Evolutionary conservation across 768 basidiomycete species (phyloP).

Genomic region (Agaricus sinodeliciosus): DNA sequence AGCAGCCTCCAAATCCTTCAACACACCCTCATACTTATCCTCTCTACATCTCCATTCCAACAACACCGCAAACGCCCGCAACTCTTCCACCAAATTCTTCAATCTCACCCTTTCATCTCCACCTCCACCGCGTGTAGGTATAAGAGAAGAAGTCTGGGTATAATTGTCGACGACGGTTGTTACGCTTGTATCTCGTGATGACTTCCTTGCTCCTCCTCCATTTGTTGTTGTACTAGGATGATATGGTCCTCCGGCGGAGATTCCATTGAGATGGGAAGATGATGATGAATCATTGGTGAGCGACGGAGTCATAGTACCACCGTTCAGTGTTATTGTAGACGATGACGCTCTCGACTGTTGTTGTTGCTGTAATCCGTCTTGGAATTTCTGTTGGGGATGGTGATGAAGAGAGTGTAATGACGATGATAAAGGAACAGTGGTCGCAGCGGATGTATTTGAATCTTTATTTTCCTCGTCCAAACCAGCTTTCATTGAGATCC

Average conservation of each 20-base stretch:
- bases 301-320: slow-evolving; percentile 5
- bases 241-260: slow-evolving; percentile 6
- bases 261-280: no score
- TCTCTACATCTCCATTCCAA: slow-evolving; percentile 49
- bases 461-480: slow-evolving; percentile 26
- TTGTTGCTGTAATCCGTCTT: background rate
- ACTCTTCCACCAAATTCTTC: slow-evolving; percentile 39
- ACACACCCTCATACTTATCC: slow-evolving; percentile 25
- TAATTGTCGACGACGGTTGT: slow-evolving; percentile 16
- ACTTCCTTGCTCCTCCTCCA: background rate
- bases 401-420: background rate
- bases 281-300: background rate
- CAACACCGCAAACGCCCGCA: slow-evolving; percentile 55
- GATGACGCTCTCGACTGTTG: slow-evolving; percentile 12
- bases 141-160: slow-evolving; percentile 3
- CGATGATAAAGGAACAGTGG: background rate
- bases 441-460: background rate
- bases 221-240: background rate
- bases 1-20: slow-evolving; percentile 7
- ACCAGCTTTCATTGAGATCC: slow-evolving; percentile 48
- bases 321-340: slow-evolving; percentile 8
- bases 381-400: background rate
- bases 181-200: slow-evolving; percentile 3
- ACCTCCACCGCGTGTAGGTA: background rate
- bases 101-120: slow-evolving; percentile 19